phyloP scores from a whole-genome alignment of 1,284 basidiomycete genomes.

The Leccinum huronense region DNA sequence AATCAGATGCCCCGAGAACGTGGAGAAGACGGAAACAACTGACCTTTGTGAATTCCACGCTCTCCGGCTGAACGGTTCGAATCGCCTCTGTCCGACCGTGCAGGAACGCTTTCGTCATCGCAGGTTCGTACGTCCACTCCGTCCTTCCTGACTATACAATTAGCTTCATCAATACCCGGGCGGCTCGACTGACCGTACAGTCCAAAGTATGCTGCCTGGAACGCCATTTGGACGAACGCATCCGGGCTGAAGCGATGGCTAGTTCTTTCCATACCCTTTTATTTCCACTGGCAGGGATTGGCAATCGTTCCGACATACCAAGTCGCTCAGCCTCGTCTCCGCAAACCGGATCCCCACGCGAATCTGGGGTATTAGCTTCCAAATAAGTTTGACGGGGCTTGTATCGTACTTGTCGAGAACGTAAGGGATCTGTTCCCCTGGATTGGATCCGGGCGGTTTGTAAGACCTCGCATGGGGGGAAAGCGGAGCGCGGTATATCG shows the following conservation, averaged over 20 bases:
- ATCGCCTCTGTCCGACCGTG: slow-evolving; percentile 97
- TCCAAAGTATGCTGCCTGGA: slow-evolving; percentile 94
- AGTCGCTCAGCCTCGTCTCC: slow-evolving; percentile 89
- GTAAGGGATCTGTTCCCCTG: background rate
- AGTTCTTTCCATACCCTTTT: slow-evolving; percentile 76
- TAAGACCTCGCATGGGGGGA: slow-evolving; percentile 81
- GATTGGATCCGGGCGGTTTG: slow-evolving; percentile 45
- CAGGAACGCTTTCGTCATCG: slow-evolving; percentile 96
- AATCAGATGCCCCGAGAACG: background rate
- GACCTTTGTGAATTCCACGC: slow-evolving; percentile 82
- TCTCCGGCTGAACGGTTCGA: slow-evolving; percentile 84
- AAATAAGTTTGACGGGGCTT: slow-evolving; percentile 93
- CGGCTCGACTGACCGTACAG: slow-evolving; percentile 66
- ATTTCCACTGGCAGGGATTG: slow-evolving; percentile 88
- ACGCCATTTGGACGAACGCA: slow-evolving; percentile 96
- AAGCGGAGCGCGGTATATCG: slow-evolving; percentile 86
- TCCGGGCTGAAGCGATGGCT: slow-evolving; percentile 91
- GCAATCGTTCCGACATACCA: slow-evolving; percentile 98
- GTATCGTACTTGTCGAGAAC: slow-evolving; percentile 54
- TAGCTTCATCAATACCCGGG: background rate
- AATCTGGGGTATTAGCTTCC: slow-evolving; percentile 82
- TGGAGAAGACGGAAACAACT: slow-evolving; percentile 5
- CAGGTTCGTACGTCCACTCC: slow-evolving; percentile 96
- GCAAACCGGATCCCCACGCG: slow-evolving; percentile 88
- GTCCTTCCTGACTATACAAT: slow-evolving; percentile 58